Base-by-base conservation (phyloP, 176 grass and related monocot species). In the Cenchrus fungigraminus region DNA sequence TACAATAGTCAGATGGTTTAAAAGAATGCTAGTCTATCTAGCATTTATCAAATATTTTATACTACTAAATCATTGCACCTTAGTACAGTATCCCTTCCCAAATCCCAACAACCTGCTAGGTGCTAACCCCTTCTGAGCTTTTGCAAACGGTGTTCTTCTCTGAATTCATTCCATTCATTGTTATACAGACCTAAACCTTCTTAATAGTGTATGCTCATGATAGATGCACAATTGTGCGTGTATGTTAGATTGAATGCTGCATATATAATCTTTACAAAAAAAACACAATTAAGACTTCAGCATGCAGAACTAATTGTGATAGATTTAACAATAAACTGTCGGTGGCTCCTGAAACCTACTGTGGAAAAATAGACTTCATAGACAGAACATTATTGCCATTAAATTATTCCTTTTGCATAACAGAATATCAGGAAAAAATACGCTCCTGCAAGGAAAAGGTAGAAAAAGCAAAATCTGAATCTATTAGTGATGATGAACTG, bases 401-500 rank as follows among this genome's bases (percentile, higher is more conserved):
- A 22, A 17, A 71, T 10, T 64, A 8, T 81, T 88, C 49, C 12
- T 69, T 71, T 86, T 86, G 46, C 63, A 68, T 63, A 76, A 73
- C 87, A 98, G 95, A 93, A 11, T 90, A 70, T 65, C 77, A 88
- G 83, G 88, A 88, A 40, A 93, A 93, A 31, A 72, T 87, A 58
- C 40, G 63, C 12, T 65, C 63, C 61, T 93, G 77, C 85, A 88
- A 91, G 45, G 88, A 80, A 86, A 89, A 91, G 82, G 70, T 88
- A 66, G 84, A 87, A 19, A 91, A 83, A 52, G 50, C 66, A 79
- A 90, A 90, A 87, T 22, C 50, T 67, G 92, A 93, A 79, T 90
- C 91, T 13, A 55, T 88, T 77, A 9, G 68, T 76, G 92, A 93
- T 77, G 82, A 80, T 80, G 95, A 93, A 88, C 49, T 98, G 43